Percentiles rank a stretch among this genome's conserved stretches.
These are phyloP conservation scores for Penicillium sp. DNA, from an alignment of 2,329 filamentous ascomycete species.

Conservation along the genomic window DNA sequence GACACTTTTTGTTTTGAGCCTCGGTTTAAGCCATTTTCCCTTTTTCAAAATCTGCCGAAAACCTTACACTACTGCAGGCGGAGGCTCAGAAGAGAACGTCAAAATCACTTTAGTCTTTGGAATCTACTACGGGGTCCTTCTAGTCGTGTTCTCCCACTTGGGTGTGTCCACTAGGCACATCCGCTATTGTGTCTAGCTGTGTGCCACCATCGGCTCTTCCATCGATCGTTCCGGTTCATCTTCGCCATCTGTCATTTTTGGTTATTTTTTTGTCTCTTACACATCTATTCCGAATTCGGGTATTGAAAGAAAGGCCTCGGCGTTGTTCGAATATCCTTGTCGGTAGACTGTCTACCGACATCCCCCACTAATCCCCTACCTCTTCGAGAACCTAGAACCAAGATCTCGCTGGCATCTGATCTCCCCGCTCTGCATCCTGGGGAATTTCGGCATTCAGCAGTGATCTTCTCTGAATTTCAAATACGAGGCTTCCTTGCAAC, in stretches of 20 bases:
- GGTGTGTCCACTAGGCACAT: conserved; percentile 20
- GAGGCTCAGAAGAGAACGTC: too few relatives aligned
- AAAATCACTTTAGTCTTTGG: conserved; percentile 13
- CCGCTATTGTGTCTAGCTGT: conserved; percentile 18
- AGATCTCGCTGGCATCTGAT: conserved; percentile 4
- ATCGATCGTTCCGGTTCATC: conserved; percentile 13
- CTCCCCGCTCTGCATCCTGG: neutral
- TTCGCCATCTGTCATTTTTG: neutral
- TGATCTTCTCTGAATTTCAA: neutral
- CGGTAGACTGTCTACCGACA: neutral
- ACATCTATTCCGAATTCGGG: neutral
- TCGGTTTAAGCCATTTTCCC: conserved; percentile 1
- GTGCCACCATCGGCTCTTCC: conserved; percentile 17
- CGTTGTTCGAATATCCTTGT: neutral
- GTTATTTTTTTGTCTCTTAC: neutral
- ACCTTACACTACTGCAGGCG: neutral
- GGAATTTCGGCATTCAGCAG: neutral
- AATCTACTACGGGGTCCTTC: conserved; percentile 25
- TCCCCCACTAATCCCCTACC: neutral
- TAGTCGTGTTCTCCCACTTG: conserved; percentile 13
- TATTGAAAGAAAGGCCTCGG: neutral
- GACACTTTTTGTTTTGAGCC: neutral
- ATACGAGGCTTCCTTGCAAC: neutral
- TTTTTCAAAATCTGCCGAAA: neutral
- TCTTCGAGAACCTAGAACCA: neutral